A percentile compares a stretch with the other conserved stretches of the same genome.
Evolutionary conservation across 306 rosid genomes (phyloP).

Genomic region (Lupinus albus): DNA sequence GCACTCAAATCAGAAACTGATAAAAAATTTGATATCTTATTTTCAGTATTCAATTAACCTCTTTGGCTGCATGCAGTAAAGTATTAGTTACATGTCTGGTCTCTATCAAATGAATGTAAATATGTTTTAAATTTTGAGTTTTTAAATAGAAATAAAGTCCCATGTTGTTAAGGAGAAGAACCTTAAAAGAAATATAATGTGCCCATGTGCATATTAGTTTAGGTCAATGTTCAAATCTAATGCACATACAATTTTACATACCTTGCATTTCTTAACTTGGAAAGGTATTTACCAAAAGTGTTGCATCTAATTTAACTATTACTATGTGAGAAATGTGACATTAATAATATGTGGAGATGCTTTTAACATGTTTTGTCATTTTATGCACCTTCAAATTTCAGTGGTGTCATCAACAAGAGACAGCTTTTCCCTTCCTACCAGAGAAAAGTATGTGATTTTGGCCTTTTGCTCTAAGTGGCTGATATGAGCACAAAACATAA

Average conservation of each 20-base stretch:
- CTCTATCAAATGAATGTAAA: too few relatives aligned
- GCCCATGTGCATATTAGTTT: too few relatives aligned
- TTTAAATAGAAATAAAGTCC: too few relatives aligned
- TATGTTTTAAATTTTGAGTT: too few relatives aligned
- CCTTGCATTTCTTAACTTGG: neutral
- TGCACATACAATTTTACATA: neutral
- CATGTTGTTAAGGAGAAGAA: too few relatives aligned
- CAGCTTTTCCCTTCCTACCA: conserved; percentile 45
- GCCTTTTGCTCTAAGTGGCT: conserved; percentile 34
- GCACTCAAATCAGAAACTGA: neutral
- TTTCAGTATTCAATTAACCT: too few relatives aligned
- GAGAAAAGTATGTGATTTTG: conserved; percentile 50
- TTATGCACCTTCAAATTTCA: conserved; percentile 37
- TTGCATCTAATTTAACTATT: neutral
- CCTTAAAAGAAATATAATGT: too few relatives aligned
- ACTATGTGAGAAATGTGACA: neutral
- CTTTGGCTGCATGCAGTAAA: too few relatives aligned
- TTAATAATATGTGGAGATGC: neutral
- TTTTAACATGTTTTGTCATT: conserved; percentile 36
- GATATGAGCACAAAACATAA: conserved; percentile 23
- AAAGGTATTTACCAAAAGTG: neutral
- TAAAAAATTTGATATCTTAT: neutral
- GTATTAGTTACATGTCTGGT: too few relatives aligned
- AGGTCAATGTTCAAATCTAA: conserved; percentile 10
- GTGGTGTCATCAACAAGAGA: conserved; percentile 41